Base-by-base conservation (phyloP, 2,329 filamentous ascomycete genomes). In the Lachnum nothofagi region DNA sequence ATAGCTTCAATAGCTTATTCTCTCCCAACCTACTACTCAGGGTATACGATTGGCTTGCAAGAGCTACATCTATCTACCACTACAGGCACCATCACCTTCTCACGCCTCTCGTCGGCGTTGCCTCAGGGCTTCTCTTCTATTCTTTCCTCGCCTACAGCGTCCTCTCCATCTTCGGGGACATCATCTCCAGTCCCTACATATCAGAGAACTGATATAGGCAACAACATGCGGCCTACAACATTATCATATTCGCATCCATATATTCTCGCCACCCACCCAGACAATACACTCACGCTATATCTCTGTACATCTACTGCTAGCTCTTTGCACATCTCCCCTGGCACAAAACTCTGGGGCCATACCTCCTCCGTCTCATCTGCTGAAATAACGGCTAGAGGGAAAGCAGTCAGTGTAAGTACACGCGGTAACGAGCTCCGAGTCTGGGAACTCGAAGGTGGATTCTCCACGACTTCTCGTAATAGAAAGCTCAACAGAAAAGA, bases 31-130 rank as follows among this genome's bases (percentile, higher is more conserved):
- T 80, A 83, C 58, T 74, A 84, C 3, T 82, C 82, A 37, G 90
- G 90, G 23, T 96, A 91, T 88, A 90, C 86, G 6, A 78, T 95
- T 14, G 91, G 90, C 2, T 80, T 97, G n/a, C 91, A 97, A 66
- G 91, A 96, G 66, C 72, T 96, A 37, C 82, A 85, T 49, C 76
- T 95, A 22, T 60, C 60, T 2, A 54, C 53, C 14, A 44, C 40
- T 3, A 60, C 60, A 5, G 55, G 54, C 10, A 44, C 38, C 7
- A 64, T 79, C 0, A 59, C 73, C 1, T 67, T 70, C 29, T 78
- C 76, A 2, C 71, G 75, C 5, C 58, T 78, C 3, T 69, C 76
- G 14, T 74, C 73, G 2, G 74, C 75, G n/a, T 66, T 74, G 16
- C 69, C 73, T 17, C 68, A 72, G 44, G 69, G 71, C 23, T 75